These are phyloP conservation scores for Calonectria hongkongensis DNA, from an alignment of 2,329 filamentous ascomycete species.

Conservation along the genomic window DNA sequence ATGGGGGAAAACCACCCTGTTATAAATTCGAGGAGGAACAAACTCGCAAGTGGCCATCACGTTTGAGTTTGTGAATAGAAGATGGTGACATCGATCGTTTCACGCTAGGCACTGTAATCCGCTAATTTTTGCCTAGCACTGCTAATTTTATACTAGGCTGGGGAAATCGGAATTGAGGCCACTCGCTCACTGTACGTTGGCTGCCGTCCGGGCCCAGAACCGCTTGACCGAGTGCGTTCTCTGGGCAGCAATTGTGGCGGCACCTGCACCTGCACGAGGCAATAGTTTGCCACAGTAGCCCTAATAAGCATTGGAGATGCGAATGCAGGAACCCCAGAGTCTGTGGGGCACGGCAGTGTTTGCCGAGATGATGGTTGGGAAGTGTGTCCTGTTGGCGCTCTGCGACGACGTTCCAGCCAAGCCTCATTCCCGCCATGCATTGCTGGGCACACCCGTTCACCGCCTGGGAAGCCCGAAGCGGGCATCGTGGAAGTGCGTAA, in stretches of 20 bases:
- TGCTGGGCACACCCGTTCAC: not conserved
- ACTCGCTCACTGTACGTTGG: too few species aligned
- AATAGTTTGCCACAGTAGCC: not conserved
- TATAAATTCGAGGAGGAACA: not conserved
- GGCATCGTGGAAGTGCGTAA: not conserved
- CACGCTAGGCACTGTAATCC: not conserved
- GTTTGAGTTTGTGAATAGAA: too few species aligned
- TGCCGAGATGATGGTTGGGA: not conserved
- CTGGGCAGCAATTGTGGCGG: not conserved
- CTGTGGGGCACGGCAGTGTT: not conserved
- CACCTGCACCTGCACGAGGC: not conserved
- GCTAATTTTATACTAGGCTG: not conserved
- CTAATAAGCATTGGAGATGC: too few species aligned
- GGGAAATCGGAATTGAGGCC: not conserved
- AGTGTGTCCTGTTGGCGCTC: not conserved
- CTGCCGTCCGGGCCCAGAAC: not conserved
- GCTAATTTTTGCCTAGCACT: not conserved
- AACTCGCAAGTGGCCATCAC: too few species aligned
- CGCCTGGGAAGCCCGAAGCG: conserved; percentile 1
- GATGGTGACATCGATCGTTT: not conserved
- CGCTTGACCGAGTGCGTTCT: not conserved
- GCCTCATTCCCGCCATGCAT: not conserved
- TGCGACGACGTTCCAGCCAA: conserved; percentile 4
- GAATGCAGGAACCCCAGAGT: not conserved
- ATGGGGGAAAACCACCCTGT: not conserved